Percentiles rank a stretch among this genome's conserved stretches.
Conservation (phyloP, 1,139 yeast genomes). For the Saccharomyces pastorianus region DNA sequence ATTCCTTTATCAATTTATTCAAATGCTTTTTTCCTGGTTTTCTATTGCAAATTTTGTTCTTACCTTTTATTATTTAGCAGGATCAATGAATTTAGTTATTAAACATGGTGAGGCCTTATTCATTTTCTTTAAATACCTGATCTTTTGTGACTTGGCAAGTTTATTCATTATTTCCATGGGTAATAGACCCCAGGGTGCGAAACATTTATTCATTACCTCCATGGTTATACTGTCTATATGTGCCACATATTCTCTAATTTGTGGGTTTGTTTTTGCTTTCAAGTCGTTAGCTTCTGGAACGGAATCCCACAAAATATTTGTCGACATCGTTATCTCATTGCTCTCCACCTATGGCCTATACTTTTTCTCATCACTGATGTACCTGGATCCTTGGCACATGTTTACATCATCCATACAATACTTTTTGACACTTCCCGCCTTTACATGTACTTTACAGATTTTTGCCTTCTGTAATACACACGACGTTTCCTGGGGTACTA, state of each 20-base stretch:
- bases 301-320: conserved; percentile 42
- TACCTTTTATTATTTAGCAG: conserved; percentile 88
- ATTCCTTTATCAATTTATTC: conserved; percentile 71
- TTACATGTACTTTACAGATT: conserved; percentile 82
- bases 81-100: conserved; percentile 55
- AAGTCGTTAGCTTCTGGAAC: conserved; percentile 42
- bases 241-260: conserved; percentile 70
- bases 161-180: conserved; percentile 90
- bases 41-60: conserved; percentile 84
- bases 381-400: conserved; percentile 93
- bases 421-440: conserved; percentile 81
- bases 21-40: conserved; percentile 76
- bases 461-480: conserved; percentile 94
- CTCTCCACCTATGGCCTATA: conserved; percentile 91
- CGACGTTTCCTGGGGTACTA: conserved; percentile 97
- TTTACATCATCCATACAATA: conserved; percentile 77
- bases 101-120: conserved; percentile 73
- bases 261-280: conserved; percentile 74
- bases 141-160: conserved; percentile 72
- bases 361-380: conserved; percentile 65
- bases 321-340: conserved; percentile 76
- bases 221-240: conserved; percentile 69
- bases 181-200: conserved; percentile 90
- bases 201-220: conserved; percentile 58
- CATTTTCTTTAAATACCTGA: conserved; percentile 73